Base-by-base conservation (phyloP, 1,139 yeast species). In the Yamadazyma membranifaciens region DNA sequence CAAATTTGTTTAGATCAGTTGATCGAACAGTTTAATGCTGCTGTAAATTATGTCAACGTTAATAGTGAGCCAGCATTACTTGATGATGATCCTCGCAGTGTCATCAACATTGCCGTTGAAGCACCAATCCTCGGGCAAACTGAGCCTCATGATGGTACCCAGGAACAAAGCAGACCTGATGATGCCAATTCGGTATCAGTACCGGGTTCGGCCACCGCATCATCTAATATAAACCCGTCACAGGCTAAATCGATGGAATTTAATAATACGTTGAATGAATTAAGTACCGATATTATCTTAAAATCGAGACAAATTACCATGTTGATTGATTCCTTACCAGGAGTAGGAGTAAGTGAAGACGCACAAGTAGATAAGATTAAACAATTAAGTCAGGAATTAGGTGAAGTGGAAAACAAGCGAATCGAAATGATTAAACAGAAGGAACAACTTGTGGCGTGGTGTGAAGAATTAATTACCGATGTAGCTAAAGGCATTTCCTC, bases 1-100 rank as follows among this genome's bases (percentile, higher is more conserved):
- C 98, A 92, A 58, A 78, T 87, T 35, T 89, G 98, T 52, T 69
- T 92, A 36, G 98, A 92, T 63, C 96, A 86, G 68, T 78, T 92
- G 43, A 81, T 88, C 42, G 96, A 87, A 49, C 97, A 91, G 65
- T 87, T 89, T 67, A 86, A 87, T 59, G 94, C 97, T 6, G 84
- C 97, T 1, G 72, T 92, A 41, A 87, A 87, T 59, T 89, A 89
- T 56, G 84, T 91, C 33, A 94, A 88, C 59, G 56, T 62, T 17
- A 61, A 68, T 44, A 59, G 71, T 41, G 73, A 66, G 36, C 63
- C 66, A 22, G 74, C 69, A 9, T 52, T 59, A 14, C 53, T 72
- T 9, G 77, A 70, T 46, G 66, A 60, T 9, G 68, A 69, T 37
- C 67, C 72, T 2, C 57, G 53, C 32, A 67, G 75, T 2, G 67